Percentiles rank a stretch among this genome's conserved stretches.
These are phyloP conservation scores for Coriaria nepalensis DNA, from an alignment of 306 rosid genomes.

Conservation along the genomic window DNA sequence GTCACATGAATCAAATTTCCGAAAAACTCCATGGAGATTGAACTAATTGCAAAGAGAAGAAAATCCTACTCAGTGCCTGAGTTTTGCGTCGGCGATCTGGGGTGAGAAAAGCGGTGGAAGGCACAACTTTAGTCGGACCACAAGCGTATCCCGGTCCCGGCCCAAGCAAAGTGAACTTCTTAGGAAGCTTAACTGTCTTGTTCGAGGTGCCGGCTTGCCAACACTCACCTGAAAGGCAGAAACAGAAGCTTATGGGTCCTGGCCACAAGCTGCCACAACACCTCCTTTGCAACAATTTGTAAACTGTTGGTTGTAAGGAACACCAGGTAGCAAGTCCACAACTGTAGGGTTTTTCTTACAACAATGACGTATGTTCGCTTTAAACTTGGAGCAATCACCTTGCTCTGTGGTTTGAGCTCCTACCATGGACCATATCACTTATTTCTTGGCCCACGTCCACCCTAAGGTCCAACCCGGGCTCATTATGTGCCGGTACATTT, in stretches of 20 bases:
- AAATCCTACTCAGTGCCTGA: constrained; percentile 70
- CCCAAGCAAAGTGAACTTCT: constrained; percentile 74
- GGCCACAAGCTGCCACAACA: constrained; percentile 84
- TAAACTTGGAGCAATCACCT: constrained; percentile 90
- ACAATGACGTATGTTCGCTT: constrained; percentile 71
- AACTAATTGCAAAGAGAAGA: neutral
- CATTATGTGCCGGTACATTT: constrained; percentile 83
- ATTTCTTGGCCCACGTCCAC: constrained; percentile 91
- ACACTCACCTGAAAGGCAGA: constrained; percentile 79
- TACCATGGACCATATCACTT: constrained; percentile 67
- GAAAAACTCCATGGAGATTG: no score
- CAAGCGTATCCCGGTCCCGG: constrained; percentile 94
- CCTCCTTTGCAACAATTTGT: constrained; percentile 90
- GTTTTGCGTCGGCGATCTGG: constrained; percentile 74
- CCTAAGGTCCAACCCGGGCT: constrained; percentile 86
- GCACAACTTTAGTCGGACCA: constrained; percentile 80
- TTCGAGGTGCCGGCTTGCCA: constrained; percentile 74
- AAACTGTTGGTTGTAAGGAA: constrained; percentile 87
- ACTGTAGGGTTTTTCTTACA: constrained; percentile 75
- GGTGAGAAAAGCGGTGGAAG: constrained; percentile 59
- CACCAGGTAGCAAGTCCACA: constrained; percentile 87
- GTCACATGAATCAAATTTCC: no score
- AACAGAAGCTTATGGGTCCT: constrained; percentile 67
- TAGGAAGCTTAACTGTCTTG: constrained; percentile 72
- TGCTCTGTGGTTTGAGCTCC: constrained; percentile 90